phyloP scores from a whole-genome alignment of 352 stramenopile species.

The Plasmopara viticola region DNA sequence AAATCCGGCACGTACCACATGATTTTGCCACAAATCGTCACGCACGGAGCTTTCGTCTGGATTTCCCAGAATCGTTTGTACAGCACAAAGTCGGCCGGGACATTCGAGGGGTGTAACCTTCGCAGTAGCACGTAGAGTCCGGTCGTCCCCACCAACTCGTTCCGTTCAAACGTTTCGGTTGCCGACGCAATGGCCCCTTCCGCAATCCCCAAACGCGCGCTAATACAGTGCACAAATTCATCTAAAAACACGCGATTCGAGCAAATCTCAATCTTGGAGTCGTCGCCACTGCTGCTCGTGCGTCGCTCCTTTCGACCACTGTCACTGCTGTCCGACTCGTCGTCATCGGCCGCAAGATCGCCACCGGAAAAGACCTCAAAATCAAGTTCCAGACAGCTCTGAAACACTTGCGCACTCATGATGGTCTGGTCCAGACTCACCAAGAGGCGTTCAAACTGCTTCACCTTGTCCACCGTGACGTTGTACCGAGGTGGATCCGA shows the following conservation, averaged over 20 bases:
- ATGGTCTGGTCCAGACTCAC: slow-evolving; percentile 85
- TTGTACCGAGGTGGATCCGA: slow-evolving; percentile 77
- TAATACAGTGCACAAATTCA: slow-evolving; percentile 84
- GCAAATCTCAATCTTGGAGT: slow-evolving; percentile 77
- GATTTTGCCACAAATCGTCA: slow-evolving; percentile 81
- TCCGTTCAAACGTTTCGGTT: slow-evolving; percentile 84
- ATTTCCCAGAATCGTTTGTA: slow-evolving; percentile 90
- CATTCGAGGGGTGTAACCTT: slow-evolving; percentile 72
- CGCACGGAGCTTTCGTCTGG: slow-evolving; percentile 72
- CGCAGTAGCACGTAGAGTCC: slow-evolving; percentile 88
- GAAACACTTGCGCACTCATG: slow-evolving; percentile 84
- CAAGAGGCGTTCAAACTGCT: slow-evolving; percentile 81
- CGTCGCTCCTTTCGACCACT: slow-evolving; percentile 31
- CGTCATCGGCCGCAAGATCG: slow-evolving; percentile 54
- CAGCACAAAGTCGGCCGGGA: slow-evolving; percentile 79
- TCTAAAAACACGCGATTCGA: slow-evolving; percentile 82
- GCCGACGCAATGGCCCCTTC: slow-evolving; percentile 75
- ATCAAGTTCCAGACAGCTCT: slow-evolving; percentile 85
- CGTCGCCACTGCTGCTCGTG: slow-evolving; percentile 56
- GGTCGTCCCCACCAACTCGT: slow-evolving; percentile 82
- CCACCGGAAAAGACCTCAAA: slow-evolving; percentile 77
- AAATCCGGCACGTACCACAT: slow-evolving; percentile 86
- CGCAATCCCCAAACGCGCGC: slow-evolving; percentile 46
- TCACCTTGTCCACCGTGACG: slow-evolving; percentile 75
- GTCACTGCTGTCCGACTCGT: slow-evolving; percentile 52